Evolutionary conservation across 768 basidiomycete species (phyloP).

Genomic region (Kwoniella europaea): DNA sequence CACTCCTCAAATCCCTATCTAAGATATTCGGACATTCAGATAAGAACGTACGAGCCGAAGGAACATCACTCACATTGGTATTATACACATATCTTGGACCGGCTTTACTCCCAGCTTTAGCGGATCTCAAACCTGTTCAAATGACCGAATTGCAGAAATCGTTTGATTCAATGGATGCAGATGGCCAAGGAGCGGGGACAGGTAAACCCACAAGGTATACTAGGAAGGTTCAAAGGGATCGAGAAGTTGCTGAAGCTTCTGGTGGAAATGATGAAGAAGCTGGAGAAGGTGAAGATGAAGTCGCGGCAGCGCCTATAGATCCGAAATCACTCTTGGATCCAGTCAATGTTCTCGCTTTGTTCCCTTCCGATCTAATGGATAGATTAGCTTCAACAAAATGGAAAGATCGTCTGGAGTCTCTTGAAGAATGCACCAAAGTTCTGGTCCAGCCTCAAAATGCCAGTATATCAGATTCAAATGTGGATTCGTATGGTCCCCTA

Average conservation of each 20-base stretch:
- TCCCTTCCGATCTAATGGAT: conserved; percentile 75
- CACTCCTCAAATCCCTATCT: conserved; percentile 82
- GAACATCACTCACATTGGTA: conserved; percentile 71
- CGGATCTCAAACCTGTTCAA: conserved; percentile 94
- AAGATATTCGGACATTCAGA: conserved; percentile 95
- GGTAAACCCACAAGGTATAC: conserved; percentile 81
- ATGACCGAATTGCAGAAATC: conserved; percentile 92
- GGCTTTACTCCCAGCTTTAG: conserved; percentile 79
- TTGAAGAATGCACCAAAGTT: conserved; percentile 78
- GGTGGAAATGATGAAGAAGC: conserved; percentile 58
- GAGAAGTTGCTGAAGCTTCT: conserved; percentile 53
- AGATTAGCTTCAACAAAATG: conserved; percentile 88
- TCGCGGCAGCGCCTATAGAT: conserved; percentile 69
- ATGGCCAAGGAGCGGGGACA: conserved; percentile 81
- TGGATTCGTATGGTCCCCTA: conserved; percentile 76
- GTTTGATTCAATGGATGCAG: conserved; percentile 80
- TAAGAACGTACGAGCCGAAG: conserved; percentile 93
- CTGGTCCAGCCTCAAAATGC: conserved; percentile 65
- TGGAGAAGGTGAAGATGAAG: conserved; percentile 59
- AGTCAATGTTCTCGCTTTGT: conserved; percentile 74
- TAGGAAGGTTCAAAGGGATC: conserved; percentile 69
- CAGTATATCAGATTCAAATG: conserved; percentile 71
- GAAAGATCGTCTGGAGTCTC: conserved; percentile 89
- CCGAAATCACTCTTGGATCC: conserved; percentile 79
- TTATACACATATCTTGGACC: conserved; percentile 86